These are phyloP conservation scores for Narthecium ossifragum DNA, from an alignment of 106 monocot genomes.

Conservation along the genomic window DNA sequence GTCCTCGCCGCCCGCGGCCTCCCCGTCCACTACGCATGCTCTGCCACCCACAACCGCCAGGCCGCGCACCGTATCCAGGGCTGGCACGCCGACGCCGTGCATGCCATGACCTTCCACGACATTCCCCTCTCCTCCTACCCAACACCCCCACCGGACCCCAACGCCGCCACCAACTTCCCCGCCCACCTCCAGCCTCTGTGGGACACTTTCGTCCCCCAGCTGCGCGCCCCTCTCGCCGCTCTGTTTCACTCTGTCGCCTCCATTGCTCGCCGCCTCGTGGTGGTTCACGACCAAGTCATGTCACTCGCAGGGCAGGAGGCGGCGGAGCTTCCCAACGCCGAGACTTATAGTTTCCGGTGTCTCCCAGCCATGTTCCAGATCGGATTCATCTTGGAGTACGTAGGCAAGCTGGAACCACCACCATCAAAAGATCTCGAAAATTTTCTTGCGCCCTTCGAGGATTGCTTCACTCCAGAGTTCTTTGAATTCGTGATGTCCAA, in stretches of 20 bases:
- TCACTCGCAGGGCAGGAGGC: slow-evolving; percentile 24
- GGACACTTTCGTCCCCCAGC: slow-evolving; percentile 16
- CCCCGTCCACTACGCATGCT: slow-evolving; percentile 40
- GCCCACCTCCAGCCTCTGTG: slow-evolving; percentile 39
- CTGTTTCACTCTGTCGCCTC: slow-evolving; percentile 33
- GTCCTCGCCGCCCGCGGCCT: slow-evolving; percentile 13
- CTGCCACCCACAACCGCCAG: slow-evolving; percentile 51
- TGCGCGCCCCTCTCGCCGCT: slow-evolving; percentile 8
- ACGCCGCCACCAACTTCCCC: slow-evolving; percentile 24
- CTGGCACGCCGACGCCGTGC: slow-evolving; percentile 2
- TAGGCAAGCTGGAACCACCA: background rate
- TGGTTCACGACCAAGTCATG: slow-evolving; percentile 51
- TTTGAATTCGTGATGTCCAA: slow-evolving; percentile 3
- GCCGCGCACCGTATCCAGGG: slow-evolving; percentile 22
- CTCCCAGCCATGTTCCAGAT: slow-evolving; percentile 27
- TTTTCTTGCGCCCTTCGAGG: slow-evolving; percentile 3
- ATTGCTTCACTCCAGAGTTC: slow-evolving; percentile 23
- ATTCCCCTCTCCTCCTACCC: slow-evolving; percentile 23
- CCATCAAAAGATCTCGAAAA: background rate
- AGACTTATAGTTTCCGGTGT: slow-evolving; percentile 29
- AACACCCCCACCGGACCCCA: slow-evolving; percentile 22
- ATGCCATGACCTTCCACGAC: slow-evolving; percentile 34
- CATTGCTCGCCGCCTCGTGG: slow-evolving; percentile 21
- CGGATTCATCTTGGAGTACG: slow-evolving; percentile 12
- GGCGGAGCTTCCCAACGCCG: slow-evolving; percentile 8